Percentiles rank a stretch among this genome's conserved stretches.
Conservation (phyloP, 345 rosid species). For the Ceriops tagal region DNA sequence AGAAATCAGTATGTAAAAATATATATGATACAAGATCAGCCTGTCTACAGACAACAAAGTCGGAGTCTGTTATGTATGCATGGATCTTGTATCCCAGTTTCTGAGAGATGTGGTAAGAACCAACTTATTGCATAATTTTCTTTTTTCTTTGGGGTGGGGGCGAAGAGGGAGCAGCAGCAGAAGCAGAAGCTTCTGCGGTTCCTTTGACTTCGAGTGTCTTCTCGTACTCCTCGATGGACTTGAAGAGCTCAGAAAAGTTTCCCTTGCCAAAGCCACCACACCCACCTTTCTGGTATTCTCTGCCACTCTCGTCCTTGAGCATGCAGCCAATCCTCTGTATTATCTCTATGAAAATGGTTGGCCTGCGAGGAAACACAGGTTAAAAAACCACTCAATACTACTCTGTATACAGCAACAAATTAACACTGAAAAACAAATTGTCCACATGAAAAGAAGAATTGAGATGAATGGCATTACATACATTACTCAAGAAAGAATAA, state of each 20-base stretch:
- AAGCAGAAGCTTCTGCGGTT: conserved; percentile 20
- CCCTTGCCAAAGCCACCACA: conserved; percentile 98
- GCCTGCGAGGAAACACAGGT: conserved; percentile 38
- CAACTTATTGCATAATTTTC: no score
- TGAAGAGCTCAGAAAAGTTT: conserved; percentile 88
- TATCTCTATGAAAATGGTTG: conserved; percentile 91
- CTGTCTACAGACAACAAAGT: no score
- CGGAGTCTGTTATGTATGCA: no score
- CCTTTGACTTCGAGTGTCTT: conserved; percentile 72
- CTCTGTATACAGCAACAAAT: not conserved
- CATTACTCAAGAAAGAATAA: no score
- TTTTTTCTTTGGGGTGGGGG: no score
- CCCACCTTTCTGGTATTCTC: conserved; percentile 77
- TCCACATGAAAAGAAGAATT: no score
- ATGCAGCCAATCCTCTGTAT: conserved; percentile 88
- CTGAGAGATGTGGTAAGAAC: no score
- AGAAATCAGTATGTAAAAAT: no score
- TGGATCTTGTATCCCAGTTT: no score
- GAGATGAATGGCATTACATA: no score
- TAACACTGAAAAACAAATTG: no score
- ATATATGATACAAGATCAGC: no score
- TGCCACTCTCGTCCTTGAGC: conserved; percentile 64
- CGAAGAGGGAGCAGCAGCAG: not conserved
- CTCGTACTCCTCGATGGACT: conserved; percentile 90
- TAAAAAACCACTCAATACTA: not conserved